Base-by-base conservation (phyloP, 495 filamentous ascomycete genomes). In the Lepidopterella palustris region DNA sequence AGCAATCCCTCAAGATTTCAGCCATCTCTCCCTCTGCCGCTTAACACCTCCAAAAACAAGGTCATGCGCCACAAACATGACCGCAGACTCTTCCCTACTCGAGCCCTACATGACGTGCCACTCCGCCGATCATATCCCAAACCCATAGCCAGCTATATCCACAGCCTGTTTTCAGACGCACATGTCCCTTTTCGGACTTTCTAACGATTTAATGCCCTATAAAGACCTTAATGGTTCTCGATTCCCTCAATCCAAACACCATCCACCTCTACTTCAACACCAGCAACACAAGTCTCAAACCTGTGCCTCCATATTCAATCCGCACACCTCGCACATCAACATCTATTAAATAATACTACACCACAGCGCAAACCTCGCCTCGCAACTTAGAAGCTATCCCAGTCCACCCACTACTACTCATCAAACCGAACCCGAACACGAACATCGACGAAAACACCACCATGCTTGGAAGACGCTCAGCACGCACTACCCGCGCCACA, bases 101-200 rank as follows among this genome's bases (percentile, higher is more conserved):
- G 18, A 24, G 25, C n/a, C 20, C 47, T 27, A 13, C 63, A 62
- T 66, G 59, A 66, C 59, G 55, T 62, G 20, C 24, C 45, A 49
- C 58, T 20, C 28, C 21, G 63, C 8, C 45, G 59, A 66, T 66
- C 59, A 42, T 62, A 31, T 15, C 59, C 45, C 20, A 5, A 24
- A 40, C 26, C 11, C 24, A 45, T n/a, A 18, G 28, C 9, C 29
- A 50, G 20, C 13, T 20, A 28, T n/a, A n/a, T 53, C 18, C n/a
- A 45, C 26, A 66, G 56, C 59, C 56, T 55, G 63, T 61, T 61
- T 66, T 50, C 11, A 45, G 59, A 51, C n/a, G 10, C 9, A 18
- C 54, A 26, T 32, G 11, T 9, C 21, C 10, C 21, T 53, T 53
- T 63, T 56, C 48, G 39, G 24, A 48, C 20, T 58, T 23, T 42